Evolutionary conservation across 768 basidiomycete genomes (phyloP).

Genomic region (Phanerodontia chrysosporium): DNA sequence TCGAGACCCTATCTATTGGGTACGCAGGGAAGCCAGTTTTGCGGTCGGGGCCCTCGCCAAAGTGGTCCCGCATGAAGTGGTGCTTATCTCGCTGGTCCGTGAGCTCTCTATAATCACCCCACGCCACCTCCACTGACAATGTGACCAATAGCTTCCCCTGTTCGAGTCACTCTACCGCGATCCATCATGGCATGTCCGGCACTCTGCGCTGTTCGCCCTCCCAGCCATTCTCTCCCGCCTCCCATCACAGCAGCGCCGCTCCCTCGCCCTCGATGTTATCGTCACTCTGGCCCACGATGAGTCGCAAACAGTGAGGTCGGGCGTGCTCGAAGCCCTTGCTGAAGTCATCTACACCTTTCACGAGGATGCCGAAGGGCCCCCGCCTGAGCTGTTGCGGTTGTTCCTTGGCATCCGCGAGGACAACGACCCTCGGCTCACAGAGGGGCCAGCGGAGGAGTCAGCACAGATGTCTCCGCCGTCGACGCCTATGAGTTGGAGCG

Average conservation of each 20-base stretch:
- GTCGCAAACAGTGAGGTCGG: slow-evolving; percentile 64
- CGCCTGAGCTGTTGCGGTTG: slow-evolving; percentile 65
- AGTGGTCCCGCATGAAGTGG: slow-evolving; percentile 72
- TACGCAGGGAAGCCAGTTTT: slow-evolving; percentile 81
- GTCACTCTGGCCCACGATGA: slow-evolving; percentile 60
- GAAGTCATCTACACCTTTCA: slow-evolving; percentile 86
- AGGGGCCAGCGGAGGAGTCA: not conserved
- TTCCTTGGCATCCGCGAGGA: slow-evolving; percentile 65
- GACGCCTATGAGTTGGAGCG: slow-evolving; percentile 13
- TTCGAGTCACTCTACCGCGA: slow-evolving; percentile 71
- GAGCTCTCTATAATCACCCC: slow-evolving; percentile 1
- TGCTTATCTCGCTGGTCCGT: slow-evolving; percentile 58
- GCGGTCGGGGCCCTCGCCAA: slow-evolving; percentile 88
- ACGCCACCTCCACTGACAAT: not conserved
- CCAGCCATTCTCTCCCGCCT: slow-evolving; percentile 76
- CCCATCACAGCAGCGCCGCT: slow-evolving; percentile 48
- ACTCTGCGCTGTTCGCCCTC: slow-evolving; percentile 82
- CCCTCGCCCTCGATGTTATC: slow-evolving; percentile 64
- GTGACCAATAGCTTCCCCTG: slow-evolving; percentile 60
- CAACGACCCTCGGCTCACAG: slow-evolving; percentile 6
- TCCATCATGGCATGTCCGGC: slow-evolving; percentile 75
- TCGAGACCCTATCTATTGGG: slow-evolving; percentile 67
- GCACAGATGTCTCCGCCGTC: slow-evolving; percentile 19
- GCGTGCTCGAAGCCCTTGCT: slow-evolving; percentile 81
- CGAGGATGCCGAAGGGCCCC: slow-evolving; percentile 61